phyloP scores from a whole-genome alignment of 257 asterid species.

The Ilex asprella region DNA sequence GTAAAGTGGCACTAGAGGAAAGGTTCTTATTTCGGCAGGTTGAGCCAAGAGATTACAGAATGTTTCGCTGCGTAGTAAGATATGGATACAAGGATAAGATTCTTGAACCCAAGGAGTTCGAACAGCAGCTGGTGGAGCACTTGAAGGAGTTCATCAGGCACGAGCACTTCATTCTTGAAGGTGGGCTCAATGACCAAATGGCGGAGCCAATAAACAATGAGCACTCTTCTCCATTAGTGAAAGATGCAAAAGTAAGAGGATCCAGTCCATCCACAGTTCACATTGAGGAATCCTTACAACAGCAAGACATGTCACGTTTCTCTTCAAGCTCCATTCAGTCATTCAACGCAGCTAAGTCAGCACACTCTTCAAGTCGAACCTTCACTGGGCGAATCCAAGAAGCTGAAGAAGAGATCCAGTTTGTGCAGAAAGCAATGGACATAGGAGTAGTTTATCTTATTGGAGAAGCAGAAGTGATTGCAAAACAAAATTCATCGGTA shows the following conservation, averaged over 20 bases:
- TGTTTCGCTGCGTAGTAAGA: conserved; percentile 58
- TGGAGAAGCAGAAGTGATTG: conserved; percentile 70
- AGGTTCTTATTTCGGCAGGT: conserved; percentile 58
- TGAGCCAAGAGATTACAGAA: conserved; percentile 35
- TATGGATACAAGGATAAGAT: conserved; percentile 62
- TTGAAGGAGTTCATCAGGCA: conserved; percentile 44
- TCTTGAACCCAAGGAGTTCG: conserved; percentile 42
- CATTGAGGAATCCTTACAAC: conserved; percentile 24
- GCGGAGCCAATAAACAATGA: background rate
- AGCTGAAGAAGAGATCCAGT: conserved; percentile 32
- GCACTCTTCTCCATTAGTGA: conserved; percentile 18
- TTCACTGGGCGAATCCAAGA: conserved; percentile 2
- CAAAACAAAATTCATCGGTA: conserved; percentile 38
- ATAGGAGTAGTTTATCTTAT: conserved; percentile 51
- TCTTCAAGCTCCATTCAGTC: conserved; percentile 43
- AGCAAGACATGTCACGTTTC: conserved; percentile 6
- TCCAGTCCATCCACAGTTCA: conserved; percentile 30
- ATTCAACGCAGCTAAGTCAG: conserved; percentile 12
- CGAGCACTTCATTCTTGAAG: conserved; percentile 37
- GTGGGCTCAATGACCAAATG: conserved; percentile 5
- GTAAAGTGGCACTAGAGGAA: conserved; percentile 44
- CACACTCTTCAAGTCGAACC: conserved; percentile 12
- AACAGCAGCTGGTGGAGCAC: conserved; percentile 34
- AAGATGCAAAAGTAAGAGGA: conserved; percentile 12
- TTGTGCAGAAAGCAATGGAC: conserved; percentile 35